Percentiles rank a stretch among this genome's conserved stretches.
Evolutionary conservation across 768 basidiomycete genomes (phyloP).

Genomic region (Auricularia heimuer): DNA sequence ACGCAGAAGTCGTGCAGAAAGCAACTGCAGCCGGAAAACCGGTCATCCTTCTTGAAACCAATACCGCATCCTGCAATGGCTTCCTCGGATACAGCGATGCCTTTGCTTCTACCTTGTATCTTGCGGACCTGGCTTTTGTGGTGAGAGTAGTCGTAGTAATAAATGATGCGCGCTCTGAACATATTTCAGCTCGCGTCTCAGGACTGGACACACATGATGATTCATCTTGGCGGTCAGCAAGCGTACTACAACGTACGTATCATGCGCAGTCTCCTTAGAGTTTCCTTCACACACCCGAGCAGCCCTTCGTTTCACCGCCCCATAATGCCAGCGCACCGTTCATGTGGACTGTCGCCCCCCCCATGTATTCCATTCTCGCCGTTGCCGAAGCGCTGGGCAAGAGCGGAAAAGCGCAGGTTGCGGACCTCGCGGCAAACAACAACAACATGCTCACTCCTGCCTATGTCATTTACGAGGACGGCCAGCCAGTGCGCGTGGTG

Average conservation of each 20-base stretch:
- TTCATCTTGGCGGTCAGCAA: constrained; percentile 55
- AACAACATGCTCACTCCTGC: constrained; percentile 47
- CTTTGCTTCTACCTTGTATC: constrained; percentile 55
- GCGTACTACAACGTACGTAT: constrained; percentile 52
- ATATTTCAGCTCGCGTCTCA: constrained; percentile 35
- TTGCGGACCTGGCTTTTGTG: constrained; percentile 48
- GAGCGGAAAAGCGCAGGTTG: constrained; percentile 50
- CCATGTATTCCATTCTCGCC: constrained; percentile 66
- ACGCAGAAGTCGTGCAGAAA: neutral
- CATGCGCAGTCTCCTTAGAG: neutral
- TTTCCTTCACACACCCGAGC: neutral
- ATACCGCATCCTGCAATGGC: constrained; percentile 45
- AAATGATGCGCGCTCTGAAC: constrained; percentile 38
- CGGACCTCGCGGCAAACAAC: constrained; percentile 48
- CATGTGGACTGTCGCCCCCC: constrained; percentile 64
- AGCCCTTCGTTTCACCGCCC: constrained; percentile 35
- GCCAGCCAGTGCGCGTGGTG: constrained; percentile 47
- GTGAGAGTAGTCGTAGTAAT: constrained; percentile 27
- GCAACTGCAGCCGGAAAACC: constrained; percentile 26
- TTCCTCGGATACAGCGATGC: constrained; percentile 46
- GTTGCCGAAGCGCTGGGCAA: constrained; percentile 64
- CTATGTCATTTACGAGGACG: constrained; percentile 70
- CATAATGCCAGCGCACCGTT: constrained; percentile 41
- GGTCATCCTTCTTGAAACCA: constrained; percentile 62
- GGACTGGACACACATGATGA: constrained; percentile 41